Evolutionary conservation across 1,284 basidiomycete species (phyloP).

Genomic region (Cutaneotrichosporon sp.): DNA sequence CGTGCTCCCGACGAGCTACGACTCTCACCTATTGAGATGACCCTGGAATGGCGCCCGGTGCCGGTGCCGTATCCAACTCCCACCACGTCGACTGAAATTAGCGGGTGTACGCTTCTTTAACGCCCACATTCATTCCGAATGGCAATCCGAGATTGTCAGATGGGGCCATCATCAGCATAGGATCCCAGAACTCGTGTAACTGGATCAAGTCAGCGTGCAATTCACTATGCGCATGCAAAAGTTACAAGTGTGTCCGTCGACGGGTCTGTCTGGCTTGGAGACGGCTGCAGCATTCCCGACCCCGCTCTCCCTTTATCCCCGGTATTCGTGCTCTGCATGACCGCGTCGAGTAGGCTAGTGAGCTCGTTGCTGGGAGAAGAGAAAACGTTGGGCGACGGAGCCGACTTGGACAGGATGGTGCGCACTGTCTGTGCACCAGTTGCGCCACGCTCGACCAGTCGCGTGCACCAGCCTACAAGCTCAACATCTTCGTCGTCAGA

Average conservation of each 20-base stretch:
- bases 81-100: too few species aligned
- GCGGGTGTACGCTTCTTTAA: too few species aligned
- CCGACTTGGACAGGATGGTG: neutral
- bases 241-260: neutral
- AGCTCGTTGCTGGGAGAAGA: neutral
- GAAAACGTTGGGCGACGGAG: neutral
- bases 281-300: neutral
- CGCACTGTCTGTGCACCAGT: neutral
- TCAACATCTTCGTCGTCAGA: constrained; percentile 16
- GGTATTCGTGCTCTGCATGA: constrained; percentile 3
- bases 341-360: neutral
- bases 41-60: too few species aligned
- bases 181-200: constrained; percentile 15
- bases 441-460: constrained; percentile 22
- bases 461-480: constrained; percentile 29
- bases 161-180: neutral
- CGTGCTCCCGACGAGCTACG: too few species aligned
- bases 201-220: too few species aligned
- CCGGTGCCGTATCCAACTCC: too few species aligned
- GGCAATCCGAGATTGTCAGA: too few species aligned
- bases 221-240: too few species aligned
- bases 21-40: too few species aligned
- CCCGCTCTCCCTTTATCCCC: neutral
- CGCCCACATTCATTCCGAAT: too few species aligned
- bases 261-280: neutral